Evolutionary conservation across 1,284 basidiomycete species (phyloP), one percentile per base, ranked within the genome.

Genomic region (Rhodotorula sp.): DNA sequence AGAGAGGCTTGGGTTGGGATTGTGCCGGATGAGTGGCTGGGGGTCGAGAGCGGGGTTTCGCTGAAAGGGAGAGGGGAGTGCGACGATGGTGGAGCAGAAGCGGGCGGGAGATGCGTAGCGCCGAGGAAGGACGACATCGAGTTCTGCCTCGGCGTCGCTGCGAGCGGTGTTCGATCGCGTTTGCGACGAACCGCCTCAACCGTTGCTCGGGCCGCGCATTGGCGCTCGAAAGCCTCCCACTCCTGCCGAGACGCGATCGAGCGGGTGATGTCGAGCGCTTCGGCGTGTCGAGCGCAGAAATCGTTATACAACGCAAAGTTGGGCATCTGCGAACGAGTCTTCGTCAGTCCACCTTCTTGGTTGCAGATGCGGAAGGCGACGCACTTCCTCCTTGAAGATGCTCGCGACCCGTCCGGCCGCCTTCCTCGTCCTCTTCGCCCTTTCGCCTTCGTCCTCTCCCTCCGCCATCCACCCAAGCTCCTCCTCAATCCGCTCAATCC

Each of bases 211-310:
- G 59, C 46, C 1, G 71, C 64, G 47, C 88, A 94, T 18, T 85
- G 86, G 64, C 88, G 86, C 77, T 95, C 93, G 76, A 88, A 94
- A 16, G 85, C 83, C 44, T 89, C 87, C 87, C 91, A 94, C 76
- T 93, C 91, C 0, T 84, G 76, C 1, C 80, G 77, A 10, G 76
- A 67, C 60, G 87, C 85, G 15, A 87, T 83, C 55, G 84, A 85
- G 66, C 88, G 85, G 2, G 93, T 82, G 22, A 92, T 77, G 67
- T 89, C 87, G 59, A 88, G 82, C 0, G 91, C 92, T 73, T 90
- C 88, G 59, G 87, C 86, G 77, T 95, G 92, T 1, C 88, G 88
- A 0, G 90, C 86, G 77, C 93, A 95, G 76, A 92, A 95, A 18
- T 84, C 81, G 79, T 91, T 86, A 81, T 96, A 96, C 2, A 87